These are phyloP conservation scores for Drosera spatulata DNA, from an alignment of 179 eudicot species.

Conservation along the genomic window DNA sequence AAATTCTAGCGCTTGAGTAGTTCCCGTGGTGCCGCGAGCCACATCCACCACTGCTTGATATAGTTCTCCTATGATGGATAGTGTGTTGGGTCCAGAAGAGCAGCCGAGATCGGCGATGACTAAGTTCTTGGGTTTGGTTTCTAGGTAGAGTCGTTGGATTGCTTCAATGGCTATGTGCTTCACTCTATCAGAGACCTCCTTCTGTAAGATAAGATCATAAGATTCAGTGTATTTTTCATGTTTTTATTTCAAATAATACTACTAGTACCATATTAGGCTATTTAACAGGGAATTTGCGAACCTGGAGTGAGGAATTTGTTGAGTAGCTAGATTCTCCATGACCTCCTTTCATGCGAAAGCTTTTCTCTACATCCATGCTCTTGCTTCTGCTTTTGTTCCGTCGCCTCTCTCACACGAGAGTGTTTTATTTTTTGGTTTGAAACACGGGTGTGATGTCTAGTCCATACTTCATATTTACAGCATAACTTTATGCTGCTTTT, in stretches of 20 bases:
- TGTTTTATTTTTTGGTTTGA: no score
- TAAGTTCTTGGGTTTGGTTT: constrained; percentile 34
- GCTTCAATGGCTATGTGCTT: constrained; percentile 53
- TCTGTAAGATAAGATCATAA: constrained; percentile 21
- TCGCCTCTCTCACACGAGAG: no score
- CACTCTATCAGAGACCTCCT: constrained; percentile 52
- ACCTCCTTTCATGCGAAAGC: constrained; percentile 79
- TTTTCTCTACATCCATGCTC: constrained; percentile 55
- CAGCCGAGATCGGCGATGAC: constrained; percentile 77
- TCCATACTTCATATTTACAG: no score
- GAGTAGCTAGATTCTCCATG: constrained; percentile 63
- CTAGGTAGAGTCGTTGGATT: constrained; percentile 32
- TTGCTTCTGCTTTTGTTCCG: not conserved
- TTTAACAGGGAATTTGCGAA: constrained; percentile 6
- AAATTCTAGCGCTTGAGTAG: constrained; percentile 21
- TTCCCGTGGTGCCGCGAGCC: constrained; percentile 7
- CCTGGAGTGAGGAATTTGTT: constrained; percentile 70
- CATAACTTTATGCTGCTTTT: no score
- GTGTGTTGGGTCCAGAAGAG: constrained; percentile 58
- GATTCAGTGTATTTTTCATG: no score
- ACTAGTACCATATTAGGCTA: not conserved
- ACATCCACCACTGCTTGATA: constrained; percentile 31
- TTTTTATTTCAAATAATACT: not conserved
- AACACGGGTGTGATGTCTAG: no score
- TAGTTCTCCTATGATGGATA: constrained; percentile 46